Base-by-base conservation (phyloP, 306 rosid genomes). In the Oxytropis ochrocephala region DNA sequence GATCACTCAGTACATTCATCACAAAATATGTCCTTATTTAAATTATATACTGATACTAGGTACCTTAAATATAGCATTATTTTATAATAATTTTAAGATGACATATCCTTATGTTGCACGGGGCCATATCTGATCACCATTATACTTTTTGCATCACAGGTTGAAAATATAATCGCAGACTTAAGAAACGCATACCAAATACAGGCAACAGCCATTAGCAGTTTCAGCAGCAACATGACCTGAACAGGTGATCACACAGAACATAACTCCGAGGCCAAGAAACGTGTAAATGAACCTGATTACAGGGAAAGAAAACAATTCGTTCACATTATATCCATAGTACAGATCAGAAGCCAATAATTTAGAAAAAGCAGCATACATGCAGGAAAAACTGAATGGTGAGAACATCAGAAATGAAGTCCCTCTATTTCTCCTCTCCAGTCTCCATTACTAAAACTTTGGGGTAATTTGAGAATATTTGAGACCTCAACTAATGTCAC, bases 191-290 rank as follows among this genome's bases (percentile, higher is more conserved):
- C 86, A 86, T 92, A 89, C 95, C 85, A 89, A 58, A 80, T 86
- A 88, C 64, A 92, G 87, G 88, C 89, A 89, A 77, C 92, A 92
- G 8, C 92, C 86, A 76, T 84, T 89, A 8, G 86, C 86, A 66
- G 90, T 85, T 72, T 80, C 96, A 44, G 98, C 89, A 62, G 96
- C 95, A 67, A 89, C 21, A 69, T 92, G 96, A 64, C 96, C 95
- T 21, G 83, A 58, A 87, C 87, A 85, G 35, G 96, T 89, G 83
- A 86, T 83, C 67, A 80, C 86, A 68, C 89, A 84, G 55, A 89
- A 75, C 53, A 54, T 16, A 66, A 81, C 59, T 73, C 98, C 96
- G 21, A 87, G 81, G 72, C 92, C 92, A 72, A 89, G 87, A 76
- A 82, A 79, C 3, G 83, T 70, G 81, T 79, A 87, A 72, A 89